These are phyloP conservation scores for Colletotrichum sojae DNA, from an alignment of 2,329 filamentous ascomycete species.

Conservation along the genomic window DNA sequence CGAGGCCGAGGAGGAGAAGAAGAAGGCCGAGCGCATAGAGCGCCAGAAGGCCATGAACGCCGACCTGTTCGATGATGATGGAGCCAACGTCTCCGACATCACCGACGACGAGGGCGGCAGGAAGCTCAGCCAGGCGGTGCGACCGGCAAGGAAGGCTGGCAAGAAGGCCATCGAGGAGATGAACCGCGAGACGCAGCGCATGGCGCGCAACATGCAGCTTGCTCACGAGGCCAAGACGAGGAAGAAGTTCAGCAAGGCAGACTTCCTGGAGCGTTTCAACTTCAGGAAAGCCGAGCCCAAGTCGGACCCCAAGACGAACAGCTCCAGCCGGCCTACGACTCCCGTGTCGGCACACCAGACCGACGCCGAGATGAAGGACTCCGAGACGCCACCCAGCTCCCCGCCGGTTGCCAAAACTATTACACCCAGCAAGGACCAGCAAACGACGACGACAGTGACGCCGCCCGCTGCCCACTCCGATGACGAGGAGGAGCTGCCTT, in stretches of 20 bases:
- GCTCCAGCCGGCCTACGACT: slow-evolving; percentile 69
- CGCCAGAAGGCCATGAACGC: slow-evolving; percentile 55
- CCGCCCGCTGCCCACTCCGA: slow-evolving; percentile 20
- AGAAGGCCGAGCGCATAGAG: slow-evolving; percentile 59
- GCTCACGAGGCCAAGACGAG: slow-evolving; percentile 90
- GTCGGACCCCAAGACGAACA: slow-evolving; percentile 55
- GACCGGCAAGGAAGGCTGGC: slow-evolving; percentile 86
- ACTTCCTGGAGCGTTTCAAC: slow-evolving; percentile 88
- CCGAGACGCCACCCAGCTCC: slow-evolving; percentile 81
- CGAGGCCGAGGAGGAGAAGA: slow-evolving; percentile 71
- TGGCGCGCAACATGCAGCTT: slow-evolving; percentile 91
- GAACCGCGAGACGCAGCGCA: slow-evolving; percentile 92
- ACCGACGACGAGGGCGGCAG: slow-evolving; percentile 75
- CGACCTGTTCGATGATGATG: slow-evolving; percentile 59
- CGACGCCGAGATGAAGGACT: slow-evolving; percentile 65
- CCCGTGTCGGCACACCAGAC: slow-evolving; percentile 61
- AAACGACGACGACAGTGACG: slow-evolving; percentile 36
- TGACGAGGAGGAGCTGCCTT: slow-evolving; percentile 54
- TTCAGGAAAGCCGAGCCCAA: slow-evolving; percentile 64
- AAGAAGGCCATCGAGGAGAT: slow-evolving; percentile 97
- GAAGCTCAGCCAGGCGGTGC: slow-evolving; percentile 77
- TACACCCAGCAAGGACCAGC: slow-evolving; percentile 29
- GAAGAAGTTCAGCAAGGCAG: slow-evolving; percentile 89
- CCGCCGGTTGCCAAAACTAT: slow-evolving; percentile 60
- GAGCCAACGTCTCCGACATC: slow-evolving; percentile 69